Evolutionary conservation across 1,139 yeast genomes (phyloP).

Genomic region (Maudiozyma humilis): DNA sequence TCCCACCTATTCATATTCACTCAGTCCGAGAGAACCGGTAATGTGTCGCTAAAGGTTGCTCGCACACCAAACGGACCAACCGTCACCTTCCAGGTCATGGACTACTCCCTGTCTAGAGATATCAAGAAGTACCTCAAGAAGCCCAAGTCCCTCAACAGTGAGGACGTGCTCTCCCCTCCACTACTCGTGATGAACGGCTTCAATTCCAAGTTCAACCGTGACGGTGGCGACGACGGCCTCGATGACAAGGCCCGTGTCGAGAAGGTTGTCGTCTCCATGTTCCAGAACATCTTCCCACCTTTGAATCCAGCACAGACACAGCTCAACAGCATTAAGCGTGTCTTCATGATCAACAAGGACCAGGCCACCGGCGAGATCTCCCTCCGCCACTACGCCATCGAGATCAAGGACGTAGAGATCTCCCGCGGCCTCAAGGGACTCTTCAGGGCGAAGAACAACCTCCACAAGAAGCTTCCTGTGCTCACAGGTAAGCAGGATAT

Average conservation of each 20-base stretch:
- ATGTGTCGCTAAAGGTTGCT: conserved; percentile 73
- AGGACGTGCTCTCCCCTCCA: conserved; percentile 74
- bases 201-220: conserved; percentile 27
- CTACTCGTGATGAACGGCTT: conserved; percentile 87
- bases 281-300: conserved; percentile 95
- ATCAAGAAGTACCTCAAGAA: conserved; percentile 57
- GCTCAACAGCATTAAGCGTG: conserved; percentile 70
- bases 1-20: conserved; percentile 81
- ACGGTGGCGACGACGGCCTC: conserved; percentile 23
- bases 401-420: conserved; percentile 79
- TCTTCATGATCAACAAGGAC: conserved; percentile 71
- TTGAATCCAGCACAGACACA: conserved; percentile 72
- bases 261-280: conserved; percentile 76
- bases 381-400: conserved; percentile 83
- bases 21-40: conserved; percentile 70
- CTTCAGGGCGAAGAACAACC: conserved; percentile 53
- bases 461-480: conserved; percentile 67
- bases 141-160: conserved; percentile 63
- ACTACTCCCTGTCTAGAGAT: conserved; percentile 78
- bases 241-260: conserved; percentile 45
- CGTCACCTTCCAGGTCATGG: conserved; percentile 66
- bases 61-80: conserved; percentile 94
- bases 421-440: conserved; percentile 73
- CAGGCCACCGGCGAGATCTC: conserved; percentile 65
- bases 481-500: conserved; percentile 62